These are phyloP conservation scores for Stereocaulon alpinum DNA, from an alignment of 495 filamentous ascomycete species.

Conservation along the genomic window DNA sequence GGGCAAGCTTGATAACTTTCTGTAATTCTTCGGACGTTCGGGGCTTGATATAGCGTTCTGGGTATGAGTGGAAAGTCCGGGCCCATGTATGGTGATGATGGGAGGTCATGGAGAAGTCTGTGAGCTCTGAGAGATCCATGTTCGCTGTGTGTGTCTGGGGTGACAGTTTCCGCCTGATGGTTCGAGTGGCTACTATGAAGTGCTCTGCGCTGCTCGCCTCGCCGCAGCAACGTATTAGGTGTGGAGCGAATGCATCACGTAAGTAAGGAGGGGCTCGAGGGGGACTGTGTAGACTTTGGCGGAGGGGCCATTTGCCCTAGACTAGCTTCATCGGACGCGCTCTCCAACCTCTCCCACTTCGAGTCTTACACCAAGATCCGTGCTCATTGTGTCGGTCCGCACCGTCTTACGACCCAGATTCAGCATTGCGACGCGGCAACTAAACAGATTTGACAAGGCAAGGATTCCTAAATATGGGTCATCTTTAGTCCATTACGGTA, in stretches of 20 bases:
- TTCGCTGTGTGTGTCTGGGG: not conserved
- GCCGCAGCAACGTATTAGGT: not conserved
- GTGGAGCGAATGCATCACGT: not conserved
- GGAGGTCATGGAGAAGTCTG: slow-evolving; percentile 37
- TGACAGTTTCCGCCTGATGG: not conserved
- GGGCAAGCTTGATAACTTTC: slow-evolving; percentile 71
- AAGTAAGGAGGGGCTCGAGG: not conserved
- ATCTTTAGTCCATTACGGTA: not conserved
- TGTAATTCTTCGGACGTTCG: slow-evolving; percentile 68
- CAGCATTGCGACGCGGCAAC: not conserved
- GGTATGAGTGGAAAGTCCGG: slow-evolving; percentile 73
- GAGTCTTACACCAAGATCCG: not conserved
- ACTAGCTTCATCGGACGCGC: not conserved
- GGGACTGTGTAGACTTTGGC: not conserved
- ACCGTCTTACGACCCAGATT: not conserved
- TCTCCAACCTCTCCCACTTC: not conserved
- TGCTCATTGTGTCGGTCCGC: not conserved
- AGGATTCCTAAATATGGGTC: too few species aligned
- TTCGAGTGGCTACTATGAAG: not conserved
- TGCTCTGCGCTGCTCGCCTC: not conserved
- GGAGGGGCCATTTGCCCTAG: slow-evolving; percentile 3
- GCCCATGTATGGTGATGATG: slow-evolving; percentile 95
- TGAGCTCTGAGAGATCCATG: slow-evolving; percentile 40
- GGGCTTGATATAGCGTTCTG: slow-evolving; percentile 83
- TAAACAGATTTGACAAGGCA: too few species aligned